A percentile compares a stretch with the other conserved stretches of the same genome.
phyloP scores from a whole-genome alignment of 257 asterid genomes.

The Solanum peruvianum region DNA sequence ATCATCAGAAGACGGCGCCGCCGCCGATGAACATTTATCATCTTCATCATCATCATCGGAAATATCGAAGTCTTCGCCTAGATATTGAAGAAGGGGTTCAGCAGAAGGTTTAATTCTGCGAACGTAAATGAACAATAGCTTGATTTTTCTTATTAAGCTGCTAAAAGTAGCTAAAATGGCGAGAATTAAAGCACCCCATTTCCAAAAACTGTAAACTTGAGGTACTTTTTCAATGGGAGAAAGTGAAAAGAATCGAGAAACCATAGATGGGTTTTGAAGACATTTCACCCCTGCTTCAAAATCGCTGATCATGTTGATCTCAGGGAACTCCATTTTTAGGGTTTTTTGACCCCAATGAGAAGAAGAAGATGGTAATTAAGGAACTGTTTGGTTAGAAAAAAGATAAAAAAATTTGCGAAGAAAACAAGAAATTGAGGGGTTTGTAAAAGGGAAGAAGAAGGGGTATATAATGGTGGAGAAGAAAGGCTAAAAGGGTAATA shows the following conservation, averaged over 20 bases:
- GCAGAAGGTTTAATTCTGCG: slow-evolving; percentile 36
- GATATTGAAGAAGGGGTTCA: slow-evolving; percentile 17
- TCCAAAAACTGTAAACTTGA: slow-evolving; percentile 37
- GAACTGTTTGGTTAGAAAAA: background rate
- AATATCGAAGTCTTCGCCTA: slow-evolving; percentile 36
- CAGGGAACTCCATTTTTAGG: background rate
- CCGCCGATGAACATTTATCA: slow-evolving; percentile 2
- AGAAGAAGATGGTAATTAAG: background rate
- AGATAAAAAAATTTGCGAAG: background rate
- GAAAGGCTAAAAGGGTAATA: background rate
- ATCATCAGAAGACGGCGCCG: slow-evolving; percentile 22
- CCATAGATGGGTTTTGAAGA: slow-evolving; percentile 50
- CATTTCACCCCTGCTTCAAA: slow-evolving; percentile 77
- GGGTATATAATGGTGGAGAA: slow-evolving; percentile 1
- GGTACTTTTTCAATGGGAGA: slow-evolving; percentile 9
- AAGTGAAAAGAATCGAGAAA: slow-evolving; percentile 31
- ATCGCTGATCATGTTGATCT: slow-evolving; percentile 42
- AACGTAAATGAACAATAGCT: slow-evolving; percentile 36
- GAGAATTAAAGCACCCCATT: slow-evolving; percentile 81
- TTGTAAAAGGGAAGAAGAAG: background rate
- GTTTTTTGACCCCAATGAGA: background rate
- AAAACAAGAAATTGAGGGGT: background rate
- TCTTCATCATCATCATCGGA: slow-evolving; percentile 31
- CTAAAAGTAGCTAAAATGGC: slow-evolving; percentile 67
- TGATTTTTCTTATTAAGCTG: slow-evolving; percentile 43